Evolutionary conservation across 1,284 basidiomycete genomes (phyloP), one percentile per base, ranked within the genome.

Genomic region (Ceratobasidium sp.): DNA sequence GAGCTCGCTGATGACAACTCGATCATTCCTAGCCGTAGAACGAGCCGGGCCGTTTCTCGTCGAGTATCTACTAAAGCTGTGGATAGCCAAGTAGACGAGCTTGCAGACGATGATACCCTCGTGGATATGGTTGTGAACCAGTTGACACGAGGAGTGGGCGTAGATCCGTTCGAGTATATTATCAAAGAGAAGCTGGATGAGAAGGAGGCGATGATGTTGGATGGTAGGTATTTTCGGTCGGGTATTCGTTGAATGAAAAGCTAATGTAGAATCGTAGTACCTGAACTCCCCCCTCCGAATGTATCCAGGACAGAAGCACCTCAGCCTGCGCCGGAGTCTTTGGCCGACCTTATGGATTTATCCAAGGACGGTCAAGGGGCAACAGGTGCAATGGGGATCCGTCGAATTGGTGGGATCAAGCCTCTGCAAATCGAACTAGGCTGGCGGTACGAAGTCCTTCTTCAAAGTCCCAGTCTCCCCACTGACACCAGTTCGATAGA

Each of bases 171-270:
- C 15, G 71, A 64, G 15, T 64, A 53, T 53, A 33, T 75, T 4
- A 75, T 75, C 42, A 46, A 75, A 46, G 71, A 75, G 23, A 75
- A 64, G 28, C 20, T 75, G 13, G 71, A 75, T 18, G 71, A 75
- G 56, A 63, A 40, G 46, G 71, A 75, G 10, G 10, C 53, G 46
- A 63, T 75, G 40, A 63, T 64, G 71, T 64, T 75, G 42, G 60
- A 75, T 42, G 60, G 71, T 75, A 46, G 26, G 49, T 39, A n/a
- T 51, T 10, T 49, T 53, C 40, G 10, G 23, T 18, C 6, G 46
- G 49, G 40, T 33, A 33, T 4, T 33, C 4, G 33, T 4, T 33
- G 2, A 33, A 33, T 33, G 33, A 4, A 33, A 33, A 33, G 33
- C 33, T 33, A 4, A 33, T 4, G 33, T 33, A 12, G 51, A 23